phyloP scores from a whole-genome alignment of 306 rosid species.

The Dalbergia oliveri region DNA sequence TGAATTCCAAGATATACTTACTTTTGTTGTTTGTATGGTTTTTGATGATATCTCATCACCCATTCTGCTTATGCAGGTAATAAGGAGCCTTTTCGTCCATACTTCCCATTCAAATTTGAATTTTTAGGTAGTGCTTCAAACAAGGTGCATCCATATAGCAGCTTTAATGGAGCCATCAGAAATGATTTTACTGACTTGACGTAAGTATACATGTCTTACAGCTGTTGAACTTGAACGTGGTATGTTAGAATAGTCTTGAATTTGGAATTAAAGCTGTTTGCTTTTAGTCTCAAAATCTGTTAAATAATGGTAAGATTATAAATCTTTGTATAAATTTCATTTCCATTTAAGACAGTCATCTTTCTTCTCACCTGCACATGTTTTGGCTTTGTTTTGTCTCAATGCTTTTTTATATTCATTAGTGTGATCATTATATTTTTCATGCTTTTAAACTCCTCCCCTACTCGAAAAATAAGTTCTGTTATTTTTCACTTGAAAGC shows the following conservation, averaged over 20 bases:
- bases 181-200: conserved; percentile 80
- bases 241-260: conserved; percentile 16
- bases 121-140: conserved; percentile 49
- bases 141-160: conserved; percentile 59
- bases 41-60: conserved; percentile 19
- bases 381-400: background rate
- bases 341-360: background rate
- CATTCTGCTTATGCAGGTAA: conserved; percentile 50
- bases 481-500: conserved; percentile 18
- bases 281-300: conserved; percentile 11
- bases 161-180: conserved; percentile 47
- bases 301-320: background rate
- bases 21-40: conserved; percentile 34
- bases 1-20: conserved; percentile 4
- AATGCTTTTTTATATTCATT: background rate
- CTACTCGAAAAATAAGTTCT: background rate
- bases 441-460: background rate
- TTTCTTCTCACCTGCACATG: background rate
- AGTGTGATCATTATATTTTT: background rate
- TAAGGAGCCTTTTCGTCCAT: conserved; percentile 33
- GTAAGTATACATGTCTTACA: conserved; percentile 55
- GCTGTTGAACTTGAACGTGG: conserved; percentile 33
- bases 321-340: background rate
- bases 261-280: conserved; percentile 25
- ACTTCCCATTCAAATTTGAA: conserved; percentile 50